Evolutionary conservation across 176 grass and related monocot genomes (phyloP), one percentile per base, ranked within the genome.

Genomic region (Canna indica): DNA sequence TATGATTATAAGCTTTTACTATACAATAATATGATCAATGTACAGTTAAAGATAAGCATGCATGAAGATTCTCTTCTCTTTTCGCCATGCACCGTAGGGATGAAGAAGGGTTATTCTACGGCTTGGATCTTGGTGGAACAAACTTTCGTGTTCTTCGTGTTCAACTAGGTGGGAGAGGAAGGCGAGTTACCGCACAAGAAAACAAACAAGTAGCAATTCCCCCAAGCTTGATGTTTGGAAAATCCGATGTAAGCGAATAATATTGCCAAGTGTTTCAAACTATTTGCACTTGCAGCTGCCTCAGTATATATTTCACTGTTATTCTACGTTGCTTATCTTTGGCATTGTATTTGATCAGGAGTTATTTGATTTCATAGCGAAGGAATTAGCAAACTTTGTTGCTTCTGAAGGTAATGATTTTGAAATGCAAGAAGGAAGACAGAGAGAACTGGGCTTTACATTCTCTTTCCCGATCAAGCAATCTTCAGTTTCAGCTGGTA

Each of bases 381-480:
- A 76, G 36, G 81, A 90, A 67, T 34, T 96, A 74, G 76, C 71
- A 25, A 75, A 81, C 67, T 96, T 96, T 16, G 86, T 91, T 56
- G 73, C 72, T 48, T 76, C 80, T 18, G 88, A 96, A 22, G 87
- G 84, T 3, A 76, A 79, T 59, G 73, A 73, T 56, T 50, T 58
- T 22, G 62, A 78, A n/a, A 16, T 62, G 1, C 60, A 64, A 39
- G 83, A 75, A 0, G 71, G 58, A 52, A 88, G 83, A 71, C 80
- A 75, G 76, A 56, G 81, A 57, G 86, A 96, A 41, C 44, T 96
- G 26, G 93, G 86, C 17, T 96, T 96, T 74, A 96, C 88, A 33
- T 96, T 96, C 76, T 96, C 93, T 28, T 96, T 96, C 81, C 86
- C 93, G n/a, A 84, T 91, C 73, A 88, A 80, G 59, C 93, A 96